phyloP scores from a whole-genome alignment of 2,329 filamentous ascomycete genomes.

The Aspergillus floridensis region DNA sequence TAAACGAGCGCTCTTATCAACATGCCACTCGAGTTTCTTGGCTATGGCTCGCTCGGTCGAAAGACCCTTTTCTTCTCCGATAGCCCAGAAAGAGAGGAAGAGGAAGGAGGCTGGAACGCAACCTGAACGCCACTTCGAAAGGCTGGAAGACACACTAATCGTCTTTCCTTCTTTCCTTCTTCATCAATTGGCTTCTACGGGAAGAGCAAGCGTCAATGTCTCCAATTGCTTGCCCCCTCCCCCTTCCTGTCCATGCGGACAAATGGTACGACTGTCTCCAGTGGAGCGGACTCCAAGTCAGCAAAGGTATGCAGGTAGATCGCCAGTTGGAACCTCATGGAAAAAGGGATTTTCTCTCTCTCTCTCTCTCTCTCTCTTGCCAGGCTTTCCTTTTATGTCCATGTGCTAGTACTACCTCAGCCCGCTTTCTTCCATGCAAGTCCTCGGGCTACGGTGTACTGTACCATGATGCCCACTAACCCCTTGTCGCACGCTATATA shows the following conservation, averaged over 20 bases:
- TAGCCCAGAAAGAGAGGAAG: neutral
- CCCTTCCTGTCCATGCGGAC: neutral
- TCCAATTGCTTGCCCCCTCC: neutral
- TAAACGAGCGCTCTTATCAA: neutral
- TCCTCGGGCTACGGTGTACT: neutral
- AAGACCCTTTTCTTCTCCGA: neutral
- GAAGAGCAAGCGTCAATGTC: neutral
- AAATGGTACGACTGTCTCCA: neutral
- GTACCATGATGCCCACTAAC: neutral
- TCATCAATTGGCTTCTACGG: neutral
- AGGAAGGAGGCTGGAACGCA: neutral
- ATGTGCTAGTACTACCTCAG: neutral
- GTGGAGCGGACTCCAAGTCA: neutral
- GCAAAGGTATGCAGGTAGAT: neutral
- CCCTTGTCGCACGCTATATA: neutral
- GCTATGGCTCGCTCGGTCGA: neutral
- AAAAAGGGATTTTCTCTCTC: neutral
- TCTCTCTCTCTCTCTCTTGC: neutral
- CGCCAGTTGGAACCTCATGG: neutral
- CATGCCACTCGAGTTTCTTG: neutral
- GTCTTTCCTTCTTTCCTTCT: too few relatives aligned
- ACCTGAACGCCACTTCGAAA: neutral
- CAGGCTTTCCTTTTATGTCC: neutral
- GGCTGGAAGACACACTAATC: neutral
- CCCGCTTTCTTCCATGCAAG: neutral